Base-by-base conservation (phyloP, 1,139 yeast genomes). In the Saccharomyces pastorianus region DNA sequence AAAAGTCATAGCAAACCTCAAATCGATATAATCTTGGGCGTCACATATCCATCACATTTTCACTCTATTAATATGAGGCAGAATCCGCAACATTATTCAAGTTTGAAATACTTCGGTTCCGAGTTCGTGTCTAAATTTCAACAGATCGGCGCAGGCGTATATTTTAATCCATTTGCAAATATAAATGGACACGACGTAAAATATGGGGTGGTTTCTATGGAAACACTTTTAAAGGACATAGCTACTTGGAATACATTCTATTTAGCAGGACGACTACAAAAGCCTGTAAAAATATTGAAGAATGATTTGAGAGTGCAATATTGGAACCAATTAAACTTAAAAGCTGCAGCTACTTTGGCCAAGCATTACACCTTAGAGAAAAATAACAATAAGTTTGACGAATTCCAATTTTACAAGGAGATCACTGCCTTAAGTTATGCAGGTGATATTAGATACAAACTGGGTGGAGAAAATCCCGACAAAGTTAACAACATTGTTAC, bases 391-490 rank as follows among this genome's bases (percentile, higher is more conserved):
- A 64, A 69, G 51, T 80, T 87, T 61, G 76, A 82, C 34, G 95
- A 87, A 63, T 71, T 73, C 13, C 81, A 85, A 48, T 77, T 95
- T 49, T 93, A 85, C 72, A 82, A 81, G 63, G 84, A 83, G 58
- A 85, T 93, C 51, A 85, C 98, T 0, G 81, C 83, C 14, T 72
- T 95, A 23, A 88, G 96, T 23, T 95, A 93, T 68, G 73, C 84
- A 70, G 99, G 99, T 14, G 99, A 93, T 68, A 85, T 91, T 41
- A 78, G 99, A 60, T 86, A 90, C 82, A 75, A 79, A 47, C 76
- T 90, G 48, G 96, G 96, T 2, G 96, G 93, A 4, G 99, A 93
- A 70, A 88, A 93, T 69, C 97, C 98, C 8, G 78, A 85, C 64
- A 93, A 93, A 70, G 87, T 91, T 31, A 76, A 76, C 53, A 93